Base-by-base conservation (phyloP, 2,329 filamentous ascomycete species). In the Teratosphaeria epicoccoides region DNA sequence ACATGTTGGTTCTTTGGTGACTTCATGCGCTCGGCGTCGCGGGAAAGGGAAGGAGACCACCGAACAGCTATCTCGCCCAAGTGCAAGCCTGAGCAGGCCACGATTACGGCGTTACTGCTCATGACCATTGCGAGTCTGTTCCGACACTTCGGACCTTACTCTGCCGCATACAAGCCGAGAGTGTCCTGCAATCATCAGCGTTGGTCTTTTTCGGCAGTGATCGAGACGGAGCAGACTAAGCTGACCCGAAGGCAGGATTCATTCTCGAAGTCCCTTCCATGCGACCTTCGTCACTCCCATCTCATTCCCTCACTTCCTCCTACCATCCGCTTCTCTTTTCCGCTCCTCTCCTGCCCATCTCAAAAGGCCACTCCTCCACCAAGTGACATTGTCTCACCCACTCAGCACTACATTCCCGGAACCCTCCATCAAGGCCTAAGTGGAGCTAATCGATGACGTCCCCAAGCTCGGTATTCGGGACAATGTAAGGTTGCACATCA, bases 401-500 rank as follows among this genome's bases (percentile, higher is more conserved):
- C 20, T 52, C 49, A 48, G 47, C 46, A n/a, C 40, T 49, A 33
- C 51, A 55, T 22, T 25, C n/a, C 6, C 20, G 23, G 25, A 24
- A 46, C 25, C 49, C 43, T 17, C 33, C 49, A n/a, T 49, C 49
- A 6, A 23, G 14, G 20, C 29, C 28, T 10, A 12, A 49, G 43
- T 40, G n/a, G 20, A 57, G 53, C 55, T 53, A 55, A 10, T 24
- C 52, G 11, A 75, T 54, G 10, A 76, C 65, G 68, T 76, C 70
- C 20, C 49, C 61, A 50, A 79, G 55, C 61, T 78, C 75, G n/a
- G 70, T 72, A 43, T 62, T 71, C 0, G 77, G 76, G 57, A 68
- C 59, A 10, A 80, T 58, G 55, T 76, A 75, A 25, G 76, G 74
- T 65, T 71, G 68, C 1, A 78, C 67, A 54, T 70, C 71, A 40